These are phyloP conservation scores for Xylaria digitata DNA, from an alignment of 2,329 filamentous ascomycete genomes.

Conservation along the genomic window DNA sequence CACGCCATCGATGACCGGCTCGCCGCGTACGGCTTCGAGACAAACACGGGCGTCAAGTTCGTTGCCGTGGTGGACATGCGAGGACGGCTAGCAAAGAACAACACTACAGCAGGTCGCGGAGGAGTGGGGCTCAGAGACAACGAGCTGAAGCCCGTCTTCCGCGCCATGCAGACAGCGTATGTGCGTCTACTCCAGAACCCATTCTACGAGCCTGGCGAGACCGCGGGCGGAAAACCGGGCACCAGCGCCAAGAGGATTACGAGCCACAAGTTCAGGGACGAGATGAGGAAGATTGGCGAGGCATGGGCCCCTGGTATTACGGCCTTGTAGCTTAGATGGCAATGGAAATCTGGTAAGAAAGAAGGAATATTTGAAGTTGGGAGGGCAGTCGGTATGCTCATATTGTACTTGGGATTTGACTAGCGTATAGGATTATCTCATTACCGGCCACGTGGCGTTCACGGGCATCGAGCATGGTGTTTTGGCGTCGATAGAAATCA, in stretches of 20 bases:
- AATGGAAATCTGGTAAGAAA: background rate
- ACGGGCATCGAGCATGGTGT: slow-evolving; percentile 42
- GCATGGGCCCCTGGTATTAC: slow-evolving; percentile 81
- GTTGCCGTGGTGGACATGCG: slow-evolving; percentile 92
- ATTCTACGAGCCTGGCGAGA: slow-evolving; percentile 91
- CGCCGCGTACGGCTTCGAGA: slow-evolving; percentile 94
- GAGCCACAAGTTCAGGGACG: slow-evolving; percentile 81
- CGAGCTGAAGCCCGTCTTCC: slow-evolving; percentile 91
- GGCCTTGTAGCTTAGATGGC: slow-evolving; percentile 57
- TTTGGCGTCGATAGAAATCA: slow-evolving; percentile 36
- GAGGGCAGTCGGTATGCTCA: no score
- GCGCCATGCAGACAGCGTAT: slow-evolving; percentile 92
- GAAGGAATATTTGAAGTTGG: no score
- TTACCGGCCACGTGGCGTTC: slow-evolving; percentile 14
- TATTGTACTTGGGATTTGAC: background rate
- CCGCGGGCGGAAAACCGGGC: slow-evolving; percentile 58
- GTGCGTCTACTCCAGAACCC: slow-evolving; percentile 90
- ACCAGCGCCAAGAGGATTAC: slow-evolving; percentile 77
- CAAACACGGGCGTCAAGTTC: slow-evolving; percentile 93
- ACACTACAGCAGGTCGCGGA: slow-evolving; percentile 19
- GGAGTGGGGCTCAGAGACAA: slow-evolving; percentile 80
- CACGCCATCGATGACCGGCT: slow-evolving; percentile 94
- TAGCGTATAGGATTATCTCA: background rate
- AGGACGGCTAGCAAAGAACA: slow-evolving; percentile 63
- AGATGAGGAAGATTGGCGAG: slow-evolving; percentile 88